Conservation (phyloP, 2,329 filamentous ascomycete genomes). For the Myriosclerotinia curreyana region DNA sequence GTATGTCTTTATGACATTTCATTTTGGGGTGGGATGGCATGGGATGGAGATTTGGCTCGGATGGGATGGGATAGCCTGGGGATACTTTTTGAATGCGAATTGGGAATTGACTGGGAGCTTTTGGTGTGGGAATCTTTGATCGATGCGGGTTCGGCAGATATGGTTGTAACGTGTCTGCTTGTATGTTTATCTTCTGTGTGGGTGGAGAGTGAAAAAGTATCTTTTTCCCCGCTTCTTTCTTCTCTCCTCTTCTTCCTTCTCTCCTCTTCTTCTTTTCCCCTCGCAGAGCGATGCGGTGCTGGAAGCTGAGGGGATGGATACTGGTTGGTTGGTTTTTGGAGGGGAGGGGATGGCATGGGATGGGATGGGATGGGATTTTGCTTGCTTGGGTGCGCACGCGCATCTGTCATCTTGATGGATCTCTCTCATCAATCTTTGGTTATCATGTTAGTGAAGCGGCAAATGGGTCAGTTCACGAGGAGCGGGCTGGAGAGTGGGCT, state of each 20-base stretch:
- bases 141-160: neutral
- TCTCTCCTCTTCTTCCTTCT: neutral
- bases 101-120: neutral
- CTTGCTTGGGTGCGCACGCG: neutral
- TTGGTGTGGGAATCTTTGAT: neutral
- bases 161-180: neutral
- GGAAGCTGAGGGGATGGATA: neutral
- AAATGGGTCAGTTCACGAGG: neutral
- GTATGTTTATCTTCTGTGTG: conserved; percentile 3
- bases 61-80: neutral
- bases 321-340: neutral
- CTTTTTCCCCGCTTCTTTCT: neutral
- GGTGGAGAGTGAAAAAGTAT: neutral
- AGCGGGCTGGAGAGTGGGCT: neutral
- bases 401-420: neutral
- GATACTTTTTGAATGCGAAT: neutral
- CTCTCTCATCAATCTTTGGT: neutral
- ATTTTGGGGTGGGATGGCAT: neutral
- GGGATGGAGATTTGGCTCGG: conserved; percentile 5
- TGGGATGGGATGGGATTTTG: neutral
- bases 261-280: too few relatives aligned
- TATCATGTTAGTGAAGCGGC: neutral
- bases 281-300: neutral
- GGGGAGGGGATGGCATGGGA: too few relatives aligned
- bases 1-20: conserved; percentile 2